These are phyloP conservation scores for Carallia pectinifolia DNA, from an alignment of 345 rosid genomes.

Conservation along the genomic window DNA sequence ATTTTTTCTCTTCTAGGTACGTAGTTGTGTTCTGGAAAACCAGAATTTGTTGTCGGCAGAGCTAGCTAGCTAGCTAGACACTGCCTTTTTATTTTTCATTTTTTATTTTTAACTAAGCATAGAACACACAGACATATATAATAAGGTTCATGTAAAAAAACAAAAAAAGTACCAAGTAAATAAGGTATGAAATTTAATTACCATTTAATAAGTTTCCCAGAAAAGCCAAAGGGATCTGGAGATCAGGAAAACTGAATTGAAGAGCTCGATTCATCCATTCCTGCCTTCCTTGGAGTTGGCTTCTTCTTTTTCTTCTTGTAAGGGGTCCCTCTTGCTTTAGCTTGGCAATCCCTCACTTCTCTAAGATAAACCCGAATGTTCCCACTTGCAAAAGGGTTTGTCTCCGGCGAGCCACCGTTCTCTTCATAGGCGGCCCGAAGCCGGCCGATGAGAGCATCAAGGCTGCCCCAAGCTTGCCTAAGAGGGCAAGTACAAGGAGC, in stretches of 20 bases:
- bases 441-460: slow-evolving; percentile 86
- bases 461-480: slow-evolving; percentile 91
- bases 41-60: no score
- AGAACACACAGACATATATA: no score
- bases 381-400: slow-evolving; percentile 78
- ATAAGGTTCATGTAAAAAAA: not conserved
- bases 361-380: slow-evolving; percentile 66
- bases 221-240: not conserved
- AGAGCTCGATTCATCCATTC: slow-evolving; percentile 42
- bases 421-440: slow-evolving; percentile 90
- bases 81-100: no score
- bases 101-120: no score
- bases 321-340: slow-evolving; percentile 84
- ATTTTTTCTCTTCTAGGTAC: no score
- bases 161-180: not conserved
- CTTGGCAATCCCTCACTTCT: slow-evolving; percentile 80
- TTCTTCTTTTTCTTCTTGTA: slow-evolving; percentile 85
- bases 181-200: slow-evolving; percentile 11
- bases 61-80: no score
- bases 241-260: slow-evolving; percentile 43
- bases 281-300: slow-evolving; percentile 28
- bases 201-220: not conserved
- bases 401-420: slow-evolving; percentile 73
- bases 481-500: slow-evolving; percentile 88
- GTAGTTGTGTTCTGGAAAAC: no score